Percentiles rank a stretch among this genome's conserved stretches.
phyloP scores from a whole-genome alignment of 768 basidiomycete genomes.

The Cystobasidium ongulense region DNA sequence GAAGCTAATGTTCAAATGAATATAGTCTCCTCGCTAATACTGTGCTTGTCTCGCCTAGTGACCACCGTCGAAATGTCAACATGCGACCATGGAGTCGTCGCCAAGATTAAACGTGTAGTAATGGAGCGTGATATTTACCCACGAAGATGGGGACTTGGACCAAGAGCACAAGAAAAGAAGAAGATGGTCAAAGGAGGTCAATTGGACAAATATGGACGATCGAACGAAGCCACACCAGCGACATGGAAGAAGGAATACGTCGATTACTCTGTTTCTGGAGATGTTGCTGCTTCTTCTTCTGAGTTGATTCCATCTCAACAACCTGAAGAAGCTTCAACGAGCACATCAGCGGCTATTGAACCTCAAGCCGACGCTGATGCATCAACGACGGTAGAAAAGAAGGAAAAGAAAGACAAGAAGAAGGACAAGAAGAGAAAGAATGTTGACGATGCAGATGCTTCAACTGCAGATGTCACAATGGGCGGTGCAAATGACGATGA shows the following conservation, averaged over 20 bases:
- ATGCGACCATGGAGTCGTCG: conserved; percentile 96
- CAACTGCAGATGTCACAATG: background rate
- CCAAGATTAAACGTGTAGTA: conserved; percentile 97
- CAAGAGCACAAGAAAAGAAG: conserved; percentile 87
- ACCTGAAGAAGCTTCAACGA: conserved; percentile 34
- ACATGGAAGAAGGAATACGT: conserved; percentile 90
- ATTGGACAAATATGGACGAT: conserved; percentile 88
- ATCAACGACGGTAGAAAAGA: conserved; percentile 42
- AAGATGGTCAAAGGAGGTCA: conserved; percentile 98
- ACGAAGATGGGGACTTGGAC: conserved; percentile 96
- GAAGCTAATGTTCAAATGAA: conserved; percentile 50
- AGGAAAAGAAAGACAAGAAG: conserved; percentile 48
- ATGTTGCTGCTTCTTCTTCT: conserved; percentile 36
- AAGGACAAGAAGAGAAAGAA: conserved; percentile 82
- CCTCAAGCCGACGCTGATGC: conserved; percentile 31
- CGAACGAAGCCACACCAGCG: conserved; percentile 73
- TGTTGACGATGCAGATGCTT: conserved; percentile 36
- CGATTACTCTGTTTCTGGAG: conserved; percentile 56
- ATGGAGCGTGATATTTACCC: conserved; percentile 97
- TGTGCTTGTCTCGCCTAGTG: conserved; percentile 52
- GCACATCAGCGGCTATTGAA: conserved; percentile 24
- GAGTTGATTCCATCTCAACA: conserved; percentile 10
- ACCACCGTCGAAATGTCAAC: conserved; percentile 95
- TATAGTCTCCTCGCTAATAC: conserved; percentile 90
- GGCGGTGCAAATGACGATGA: background rate